Evolutionary conservation across 805 yeast genomes (phyloP), one percentile per base, ranked within the genome.

Genomic region (Metschnikowia baotianmanensis): DNA sequence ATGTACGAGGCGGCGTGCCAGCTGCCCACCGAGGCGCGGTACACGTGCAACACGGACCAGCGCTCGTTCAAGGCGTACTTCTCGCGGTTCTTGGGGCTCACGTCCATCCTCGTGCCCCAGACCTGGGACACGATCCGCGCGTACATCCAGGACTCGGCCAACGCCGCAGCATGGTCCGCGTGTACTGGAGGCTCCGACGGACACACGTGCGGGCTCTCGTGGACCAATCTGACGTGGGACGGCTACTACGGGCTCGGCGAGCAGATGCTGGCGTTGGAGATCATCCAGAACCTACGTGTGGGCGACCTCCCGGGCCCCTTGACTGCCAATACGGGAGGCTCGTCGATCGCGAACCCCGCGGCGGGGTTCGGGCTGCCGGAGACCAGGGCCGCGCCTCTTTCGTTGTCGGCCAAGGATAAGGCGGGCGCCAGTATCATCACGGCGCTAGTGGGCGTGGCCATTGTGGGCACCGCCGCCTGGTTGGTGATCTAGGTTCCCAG

Each of bases 371-470:
- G 45, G 17, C 42, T 22, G 27, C 23, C 45, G 4, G 32, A 37
- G 15, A 37, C 38, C 27, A 23, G 28, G 5, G 46, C 43, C 5
- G 19, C 37, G 13, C 52, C 52, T 11, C 49, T 51, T n/a, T 25
- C 24, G n/a, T 39, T 51, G 34, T 31, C 24, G 19, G 21, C 48
- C 10, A 44, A 37, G 28, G 56, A 51, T 25, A 41, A 74, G 53
- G 96, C 88, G 2, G 98, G 98, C 36, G 96, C 97, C 1, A 95
- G 95, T 34, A 69, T 90, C 17, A 61, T 87, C 31, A 91, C 99
- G 0, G 95, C 90, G 0, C 61, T 87, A 5, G 35, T 52, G 4
- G 56, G 54, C 16, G 54, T 44, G 16, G 51, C 56, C 10, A 43
- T 52, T n/a, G 33, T 52, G 16, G 56, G 54, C 20, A 46, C 56